Evolutionary conservation across 306 rosid species (phyloP).

Genomic region (Lathyrus aphaca): DNA sequence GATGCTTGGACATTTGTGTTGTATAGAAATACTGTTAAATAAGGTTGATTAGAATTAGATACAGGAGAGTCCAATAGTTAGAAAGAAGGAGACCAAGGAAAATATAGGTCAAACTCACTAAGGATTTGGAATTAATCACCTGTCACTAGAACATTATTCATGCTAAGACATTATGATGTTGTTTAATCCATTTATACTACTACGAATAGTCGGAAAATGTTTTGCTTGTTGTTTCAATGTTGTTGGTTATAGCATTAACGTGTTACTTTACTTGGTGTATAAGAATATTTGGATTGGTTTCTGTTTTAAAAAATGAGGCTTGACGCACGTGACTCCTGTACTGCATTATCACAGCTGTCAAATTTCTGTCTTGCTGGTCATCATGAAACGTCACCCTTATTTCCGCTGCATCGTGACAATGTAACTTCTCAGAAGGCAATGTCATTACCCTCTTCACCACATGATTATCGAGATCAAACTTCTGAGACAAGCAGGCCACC

Average conservation of each 20-base stretch:
- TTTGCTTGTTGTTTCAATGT: constrained; percentile 15
- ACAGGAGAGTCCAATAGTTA: constrained; percentile 12
- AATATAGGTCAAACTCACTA: constrained; percentile 13
- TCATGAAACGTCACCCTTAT: constrained; percentile 46
- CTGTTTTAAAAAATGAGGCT: constrained; percentile 9
- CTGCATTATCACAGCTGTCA: constrained; percentile 42
- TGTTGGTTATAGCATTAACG: constrained; percentile 9
- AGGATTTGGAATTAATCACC: background rate
- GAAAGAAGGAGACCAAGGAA: constrained; percentile 11
- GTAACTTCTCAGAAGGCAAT: constrained; percentile 76
- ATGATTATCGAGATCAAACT: constrained; percentile 72
- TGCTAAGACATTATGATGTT: background rate
- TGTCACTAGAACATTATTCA: background rate
- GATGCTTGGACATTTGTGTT: background rate
- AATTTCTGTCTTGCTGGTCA: constrained; percentile 45
- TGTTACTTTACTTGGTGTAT: background rate
- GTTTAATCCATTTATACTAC: background rate
- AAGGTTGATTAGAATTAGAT: background rate
- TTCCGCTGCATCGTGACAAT: constrained; percentile 48
- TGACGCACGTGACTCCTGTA: constrained; percentile 26
- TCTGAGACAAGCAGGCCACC: constrained; percentile 62
- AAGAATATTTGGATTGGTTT: constrained; percentile 25
- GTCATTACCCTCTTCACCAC: constrained; percentile 92
- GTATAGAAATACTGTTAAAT: background rate
- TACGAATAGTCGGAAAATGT: background rate